Base-by-base conservation (phyloP, 495 filamentous ascomycete genomes). In the Filosporella fistucella region DNA sequence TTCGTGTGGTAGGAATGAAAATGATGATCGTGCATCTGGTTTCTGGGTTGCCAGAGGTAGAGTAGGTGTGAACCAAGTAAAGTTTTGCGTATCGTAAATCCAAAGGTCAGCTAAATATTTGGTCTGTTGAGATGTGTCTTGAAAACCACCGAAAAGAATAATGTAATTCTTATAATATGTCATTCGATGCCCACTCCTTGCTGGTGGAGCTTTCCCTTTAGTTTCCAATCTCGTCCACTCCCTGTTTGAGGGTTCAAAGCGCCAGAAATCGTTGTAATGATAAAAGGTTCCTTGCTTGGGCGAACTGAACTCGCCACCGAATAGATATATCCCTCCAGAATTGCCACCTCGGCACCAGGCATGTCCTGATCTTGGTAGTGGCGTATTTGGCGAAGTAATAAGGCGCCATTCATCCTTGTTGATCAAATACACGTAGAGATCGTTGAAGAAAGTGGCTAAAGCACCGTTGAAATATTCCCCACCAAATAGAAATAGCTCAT, bases 251-350 rank as follows among this genome's bases (percentile, higher is more conserved):
- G 89, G 81, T 42, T 96, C 89, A 28, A 96, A 80, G 24, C 86
- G 76, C 93, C 93, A 98, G 62, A 97, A 96, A 50, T 96, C 93
- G 63, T 95, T 95, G 69, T 98, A 98, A 58, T 98, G 93, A 61
- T 98, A 96, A 62, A 98, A 98, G 1, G 91, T 98, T 3, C 93
- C 93, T 63, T 98, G 93, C 59, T 96, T 98, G 1, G 93, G 93
- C 8, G 75, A 82, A 2, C 79, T 86, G 51, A 78, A 77, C 51
- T 79, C 71, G 56, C 91, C 93, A 57, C 93, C 93, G 56, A 96
- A 97, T 13, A 98, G 65, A 65, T 91, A 98, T 33, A 96, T 73
- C 18, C 84, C 84, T 45, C 66, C 68, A 24, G 82, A 77, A 63
- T 94, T 93, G 13, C 86, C 89, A 37, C 84, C 89, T 50, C 91